phyloP scores from a whole-genome alignment of 2,329 filamentous ascomycete species.

The Ceratocystiopsis minuta region DNA sequence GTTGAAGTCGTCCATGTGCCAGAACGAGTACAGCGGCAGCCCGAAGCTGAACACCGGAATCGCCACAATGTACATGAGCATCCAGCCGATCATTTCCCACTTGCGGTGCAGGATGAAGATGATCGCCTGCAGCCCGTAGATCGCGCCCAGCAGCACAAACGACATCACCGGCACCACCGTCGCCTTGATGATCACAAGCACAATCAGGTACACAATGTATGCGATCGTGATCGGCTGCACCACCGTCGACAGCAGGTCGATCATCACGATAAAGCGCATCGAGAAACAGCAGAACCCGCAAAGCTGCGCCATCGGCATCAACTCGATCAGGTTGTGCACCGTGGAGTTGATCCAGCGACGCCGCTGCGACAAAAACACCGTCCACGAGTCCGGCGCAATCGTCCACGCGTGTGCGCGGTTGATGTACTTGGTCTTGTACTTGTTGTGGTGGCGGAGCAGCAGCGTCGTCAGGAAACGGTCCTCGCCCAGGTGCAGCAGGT shows the following conservation, averaged over 20 bases:
- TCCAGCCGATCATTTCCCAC: slow-evolving; percentile 99
- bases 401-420: slow-evolving; percentile 89
- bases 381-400: slow-evolving; percentile 85
- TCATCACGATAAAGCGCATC: slow-evolving; percentile 94
- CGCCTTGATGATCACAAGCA: slow-evolving; percentile 43
- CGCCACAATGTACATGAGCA: slow-evolving; percentile 85
- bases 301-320: slow-evolving; percentile 81
- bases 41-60: slow-evolving; percentile 84
- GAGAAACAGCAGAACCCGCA: slow-evolving; percentile 99
- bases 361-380: slow-evolving; percentile 90
- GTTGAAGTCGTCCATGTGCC: slow-evolving; percentile 99
- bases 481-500: slow-evolving; percentile 86
- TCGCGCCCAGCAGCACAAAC: slow-evolving; percentile 81
- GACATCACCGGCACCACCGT: slow-evolving; percentile 62
- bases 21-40: slow-evolving; percentile 87
- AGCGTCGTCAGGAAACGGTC: slow-evolving; percentile 94
- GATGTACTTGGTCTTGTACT: slow-evolving; percentile 98
- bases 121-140: slow-evolving; percentile 90
- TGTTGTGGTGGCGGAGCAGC: slow-evolving; percentile 75
- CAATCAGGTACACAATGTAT: slow-evolving; percentile 81
- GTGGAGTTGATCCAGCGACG: slow-evolving; percentile 99
- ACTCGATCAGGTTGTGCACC: slow-evolving; percentile 90
- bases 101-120: slow-evolving; percentile 94
- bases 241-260: slow-evolving; percentile 81
- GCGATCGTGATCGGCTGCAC: slow-evolving; percentile 81